Base-by-base conservation (phyloP, 345 rosid genomes). In the Gossypium rotundifolium region DNA sequence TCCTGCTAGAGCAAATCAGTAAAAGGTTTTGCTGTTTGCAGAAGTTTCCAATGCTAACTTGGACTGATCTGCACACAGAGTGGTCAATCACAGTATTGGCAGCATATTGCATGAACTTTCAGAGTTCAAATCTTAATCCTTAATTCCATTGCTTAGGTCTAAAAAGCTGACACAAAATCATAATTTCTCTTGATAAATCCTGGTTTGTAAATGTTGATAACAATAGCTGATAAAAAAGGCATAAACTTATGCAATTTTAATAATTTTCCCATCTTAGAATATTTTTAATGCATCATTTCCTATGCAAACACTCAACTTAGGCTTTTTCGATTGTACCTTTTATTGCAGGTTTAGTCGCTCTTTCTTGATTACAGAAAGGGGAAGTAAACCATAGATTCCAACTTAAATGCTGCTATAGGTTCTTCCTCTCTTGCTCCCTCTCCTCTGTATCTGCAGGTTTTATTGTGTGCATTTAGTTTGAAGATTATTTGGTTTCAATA, bases 281-380 rank as follows among this genome's bases (percentile, higher is more conserved):
- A 14, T 49, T 69, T 52, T 51, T 70, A 33, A 14, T 70, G 12
- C 6, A 20, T 38, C 29, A 54, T 55, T 38, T 55, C 64, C 74
- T 71, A 1, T 20, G 64, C 17, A 12, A 61, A 38, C 33, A 33
- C 74, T 55, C 60, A 53, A 40, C 51, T 38, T 54, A 29, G 52
- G 9, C 29, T 33, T 54, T 53, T 57, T 69, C 16, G 12, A 54
- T 71, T 18, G 51, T 40, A 38, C 63, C 22, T 29, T 33, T 4
- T 53, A 29, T 71, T 71, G 63, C 64, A 38, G 63, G 74, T 71
- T 71, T 71, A 55, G 64, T 68, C 54, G 29, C 51, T 71, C 33
- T 33, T 71, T 38, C 74, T 54, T 71, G 73, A 53, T 70, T 33
- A 52, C 44, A 12, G 61, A 70, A 42, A 70, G 73, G 27, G 46